Evolutionary conservation across 495 filamentous ascomycete species (phyloP).

Genomic region (Elaphomyces granulatus): DNA sequence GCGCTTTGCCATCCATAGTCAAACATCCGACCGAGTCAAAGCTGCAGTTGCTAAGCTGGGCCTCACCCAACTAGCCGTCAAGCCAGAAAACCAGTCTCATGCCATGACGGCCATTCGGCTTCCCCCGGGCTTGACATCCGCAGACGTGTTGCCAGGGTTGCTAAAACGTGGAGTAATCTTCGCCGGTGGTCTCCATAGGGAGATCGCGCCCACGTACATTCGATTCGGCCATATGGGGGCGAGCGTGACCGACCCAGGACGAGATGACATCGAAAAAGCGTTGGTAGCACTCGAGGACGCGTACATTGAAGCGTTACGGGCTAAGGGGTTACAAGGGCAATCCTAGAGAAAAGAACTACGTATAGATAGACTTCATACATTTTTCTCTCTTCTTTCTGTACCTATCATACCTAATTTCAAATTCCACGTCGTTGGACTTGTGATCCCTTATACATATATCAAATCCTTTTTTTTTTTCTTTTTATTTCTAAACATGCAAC

Average conservation of each 20-base stretch:
- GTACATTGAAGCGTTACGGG: slow-evolving; percentile 50
- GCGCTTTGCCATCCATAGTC: slow-evolving; percentile 65
- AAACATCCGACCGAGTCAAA: slow-evolving; percentile 70
- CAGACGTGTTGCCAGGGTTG: slow-evolving; percentile 73
- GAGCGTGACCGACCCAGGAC: slow-evolving; percentile 46
- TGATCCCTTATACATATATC: too few species aligned
- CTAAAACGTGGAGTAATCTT: slow-evolving; percentile 86
- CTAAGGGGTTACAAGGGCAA: slow-evolving; percentile 28
- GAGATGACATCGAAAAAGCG: slow-evolving; percentile 66
- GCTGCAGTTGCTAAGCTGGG: slow-evolving; percentile 62
- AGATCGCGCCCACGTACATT: slow-evolving; percentile 57
- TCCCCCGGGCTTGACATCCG: slow-evolving; percentile 62
- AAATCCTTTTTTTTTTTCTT: too few species aligned
- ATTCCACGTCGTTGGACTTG: too few species aligned
- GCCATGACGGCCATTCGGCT: slow-evolving; percentile 97
- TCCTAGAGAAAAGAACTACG: background rate
- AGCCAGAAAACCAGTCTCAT: slow-evolving; percentile 82
- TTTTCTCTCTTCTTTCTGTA: too few species aligned
- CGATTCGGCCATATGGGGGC: slow-evolving; percentile 94
- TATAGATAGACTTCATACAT: background rate
- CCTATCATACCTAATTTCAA: too few species aligned
- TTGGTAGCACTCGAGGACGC: slow-evolving; percentile 60
- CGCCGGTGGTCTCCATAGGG: slow-evolving; percentile 87
- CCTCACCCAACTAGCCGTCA: slow-evolving; percentile 68
- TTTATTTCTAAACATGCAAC: too few species aligned